Conservation (phyloP, 2,329 filamentous ascomycete species). For the Colletotrichum godetiae region DNA sequence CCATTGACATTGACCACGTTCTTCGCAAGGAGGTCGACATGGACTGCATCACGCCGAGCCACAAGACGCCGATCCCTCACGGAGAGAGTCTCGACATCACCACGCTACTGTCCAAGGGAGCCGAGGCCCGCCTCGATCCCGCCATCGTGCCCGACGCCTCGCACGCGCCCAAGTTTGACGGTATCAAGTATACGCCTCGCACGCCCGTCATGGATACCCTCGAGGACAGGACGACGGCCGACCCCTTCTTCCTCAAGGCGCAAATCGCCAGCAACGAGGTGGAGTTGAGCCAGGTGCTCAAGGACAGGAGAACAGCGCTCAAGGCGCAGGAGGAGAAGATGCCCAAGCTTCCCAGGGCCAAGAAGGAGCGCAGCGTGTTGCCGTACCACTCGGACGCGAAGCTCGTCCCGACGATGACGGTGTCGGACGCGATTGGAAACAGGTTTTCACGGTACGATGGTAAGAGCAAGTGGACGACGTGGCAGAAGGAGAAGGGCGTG, state of each 20-base stretch:
- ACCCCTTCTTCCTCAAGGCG: conserved; percentile 78
- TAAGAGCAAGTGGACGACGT: conserved; percentile 30
- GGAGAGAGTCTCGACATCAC: conserved; percentile 90
- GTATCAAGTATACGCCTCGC: conserved; percentile 76
- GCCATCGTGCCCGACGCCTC: conserved; percentile 64
- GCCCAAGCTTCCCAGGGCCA: conserved; percentile 8
- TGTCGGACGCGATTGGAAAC: conserved; percentile 47
- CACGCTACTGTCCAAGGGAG: conserved; percentile 79
- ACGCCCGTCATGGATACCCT: conserved; percentile 83
- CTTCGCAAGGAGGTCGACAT: conserved; percentile 98
- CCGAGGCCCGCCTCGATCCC: conserved; percentile 76
- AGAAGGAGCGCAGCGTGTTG: conserved; percentile 41
- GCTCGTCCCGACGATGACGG: conserved; percentile 48
- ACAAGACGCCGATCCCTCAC: conserved; percentile 79
- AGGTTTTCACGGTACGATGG: conserved; percentile 30
- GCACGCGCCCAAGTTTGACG: conserved; percentile 67
- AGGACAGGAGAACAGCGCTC: conserved; percentile 60
- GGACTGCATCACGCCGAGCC: conserved; percentile 93
- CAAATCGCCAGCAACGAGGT: conserved; percentile 82
- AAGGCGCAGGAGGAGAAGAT: conserved; percentile 40
- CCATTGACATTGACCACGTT: conserved; percentile 94
- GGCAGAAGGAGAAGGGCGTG: conserved; percentile 34
- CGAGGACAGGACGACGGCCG: conserved; percentile 56
- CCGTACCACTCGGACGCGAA: conserved; percentile 50
- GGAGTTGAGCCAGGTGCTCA: conserved; percentile 80